Evolutionary conservation across 305 asterid genomes (phyloP).

Genomic region (Withania somnifera): DNA sequence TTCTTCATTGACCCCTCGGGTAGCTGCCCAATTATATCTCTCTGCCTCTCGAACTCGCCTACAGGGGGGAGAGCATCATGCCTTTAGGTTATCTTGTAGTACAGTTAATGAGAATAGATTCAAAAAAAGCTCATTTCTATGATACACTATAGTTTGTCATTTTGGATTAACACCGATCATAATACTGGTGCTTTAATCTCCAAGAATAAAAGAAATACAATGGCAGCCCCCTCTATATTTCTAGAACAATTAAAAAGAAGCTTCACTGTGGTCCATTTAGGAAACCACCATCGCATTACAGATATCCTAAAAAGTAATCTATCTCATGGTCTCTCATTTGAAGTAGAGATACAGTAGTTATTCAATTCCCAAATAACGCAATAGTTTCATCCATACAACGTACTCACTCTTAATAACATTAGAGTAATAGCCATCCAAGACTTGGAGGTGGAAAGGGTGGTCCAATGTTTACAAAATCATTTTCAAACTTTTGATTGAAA

Average conservation of each 20-base stretch:
- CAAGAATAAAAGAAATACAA: not conserved
- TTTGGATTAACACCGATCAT: not conserved
- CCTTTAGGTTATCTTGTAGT: not conserved
- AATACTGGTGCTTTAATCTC: not conserved
- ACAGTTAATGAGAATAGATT: not conserved
- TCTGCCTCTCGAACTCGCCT: slow-evolving; percentile 70
- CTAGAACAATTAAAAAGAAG: not conserved
- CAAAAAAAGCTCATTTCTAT: not conserved
- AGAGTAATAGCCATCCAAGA: not conserved
- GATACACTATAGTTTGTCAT: not conserved
- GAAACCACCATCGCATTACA: not conserved
- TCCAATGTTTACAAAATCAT: not conserved
- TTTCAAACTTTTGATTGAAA: not conserved
- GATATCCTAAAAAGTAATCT: not conserved
- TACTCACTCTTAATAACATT: not conserved
- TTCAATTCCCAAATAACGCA: not conserved
- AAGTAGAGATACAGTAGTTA: not conserved
- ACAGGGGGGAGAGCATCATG: slow-evolving; percentile 11
- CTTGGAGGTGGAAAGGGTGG: not conserved
- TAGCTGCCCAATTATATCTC: slow-evolving; percentile 78
- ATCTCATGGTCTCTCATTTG: not conserved
- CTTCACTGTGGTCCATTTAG: not conserved
- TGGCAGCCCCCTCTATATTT: not conserved
- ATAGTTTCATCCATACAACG: not conserved
- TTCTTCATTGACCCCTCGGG: slow-evolving; percentile 76